These are phyloP conservation scores for Veloboletus limbatus DNA, from an alignment of 1,284 basidiomycete species.

Conservation along the genomic window DNA sequence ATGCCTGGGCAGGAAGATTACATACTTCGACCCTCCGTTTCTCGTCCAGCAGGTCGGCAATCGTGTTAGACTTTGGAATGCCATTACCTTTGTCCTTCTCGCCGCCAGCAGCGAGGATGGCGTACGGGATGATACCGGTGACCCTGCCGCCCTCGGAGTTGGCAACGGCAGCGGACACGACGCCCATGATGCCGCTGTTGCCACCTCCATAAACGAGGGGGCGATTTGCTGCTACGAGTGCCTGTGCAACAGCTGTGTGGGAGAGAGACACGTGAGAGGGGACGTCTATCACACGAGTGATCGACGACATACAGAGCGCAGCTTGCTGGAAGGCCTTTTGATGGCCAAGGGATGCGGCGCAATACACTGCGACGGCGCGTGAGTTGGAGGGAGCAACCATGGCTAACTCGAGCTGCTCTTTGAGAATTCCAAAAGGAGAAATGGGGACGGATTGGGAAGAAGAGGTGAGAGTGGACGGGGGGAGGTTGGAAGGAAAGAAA, in stretches of 20 bases:
- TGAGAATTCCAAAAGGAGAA: conserved; percentile 3
- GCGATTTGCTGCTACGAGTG: conserved; percentile 62
- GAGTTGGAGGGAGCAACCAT: conserved; percentile 35
- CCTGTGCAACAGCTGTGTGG: conserved; percentile 63
- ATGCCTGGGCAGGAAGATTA: conserved; percentile 3
- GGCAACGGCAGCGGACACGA: conserved; percentile 70
- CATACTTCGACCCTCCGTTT: conserved; percentile 44
- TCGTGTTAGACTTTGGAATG: conserved; percentile 19
- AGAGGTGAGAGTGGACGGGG: neutral
- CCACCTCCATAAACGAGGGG: conserved; percentile 89
- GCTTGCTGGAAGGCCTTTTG: conserved; percentile 61
- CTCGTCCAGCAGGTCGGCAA: conserved; percentile 40
- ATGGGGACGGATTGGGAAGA: neutral
- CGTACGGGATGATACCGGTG: conserved; percentile 79
- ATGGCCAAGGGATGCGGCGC: conserved; percentile 71
- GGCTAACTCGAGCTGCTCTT: conserved; percentile 14
- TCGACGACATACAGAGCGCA: conserved; percentile 59
- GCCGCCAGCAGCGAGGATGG: conserved; percentile 66
- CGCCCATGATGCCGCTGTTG: conserved; percentile 82
- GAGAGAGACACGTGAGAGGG: neutral
- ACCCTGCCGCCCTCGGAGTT: conserved; percentile 65
- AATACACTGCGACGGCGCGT: conserved; percentile 70
- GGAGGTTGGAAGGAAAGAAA: conserved; percentile 4
- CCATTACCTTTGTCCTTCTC: conserved; percentile 50
- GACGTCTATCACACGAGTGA: neutral